phyloP scores from a whole-genome alignment of 768 basidiomycete genomes.

The Pisolithus marmoratus region DNA sequence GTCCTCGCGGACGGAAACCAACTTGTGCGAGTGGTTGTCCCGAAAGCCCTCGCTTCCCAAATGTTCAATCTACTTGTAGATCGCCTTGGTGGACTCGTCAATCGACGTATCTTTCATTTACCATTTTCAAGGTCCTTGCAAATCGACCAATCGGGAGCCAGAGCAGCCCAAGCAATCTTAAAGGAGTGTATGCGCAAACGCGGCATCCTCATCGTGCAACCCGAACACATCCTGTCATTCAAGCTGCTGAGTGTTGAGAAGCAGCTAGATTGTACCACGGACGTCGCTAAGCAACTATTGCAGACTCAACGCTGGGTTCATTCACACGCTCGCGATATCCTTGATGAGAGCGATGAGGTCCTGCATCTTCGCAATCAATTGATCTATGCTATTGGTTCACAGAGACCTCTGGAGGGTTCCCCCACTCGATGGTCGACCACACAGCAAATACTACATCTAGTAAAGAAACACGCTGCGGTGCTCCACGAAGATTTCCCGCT shows the following conservation, averaged over 20 bases:
- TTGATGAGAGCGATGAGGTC: constrained; percentile 30
- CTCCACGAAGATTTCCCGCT: background rate
- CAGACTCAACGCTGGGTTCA: constrained; percentile 16
- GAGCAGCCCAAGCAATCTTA: constrained; percentile 5
- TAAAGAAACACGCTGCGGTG: constrained; percentile 5
- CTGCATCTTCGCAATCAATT: constrained; percentile 44
- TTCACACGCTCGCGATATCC: constrained; percentile 13
- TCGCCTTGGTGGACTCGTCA: constrained; percentile 26
- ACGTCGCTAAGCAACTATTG: constrained; percentile 14
- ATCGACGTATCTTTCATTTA: constrained; percentile 28
- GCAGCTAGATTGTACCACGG: constrained; percentile 3
- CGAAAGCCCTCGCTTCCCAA: constrained; percentile 26
- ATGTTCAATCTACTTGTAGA: constrained; percentile 30
- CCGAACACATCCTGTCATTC: constrained; percentile 47
- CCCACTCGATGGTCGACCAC: constrained; percentile 39
- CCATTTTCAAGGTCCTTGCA: constrained; percentile 27
- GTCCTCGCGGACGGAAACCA: constrained; percentile 22
- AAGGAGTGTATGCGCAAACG: constrained; percentile 28
- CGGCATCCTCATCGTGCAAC: constrained; percentile 42
- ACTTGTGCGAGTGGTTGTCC: constrained; percentile 28
- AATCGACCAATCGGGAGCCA: constrained; percentile 15
- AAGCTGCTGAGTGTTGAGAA: constrained; percentile 36
- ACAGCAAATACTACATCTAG: constrained; percentile 34
- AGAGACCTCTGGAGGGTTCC: constrained; percentile 32
- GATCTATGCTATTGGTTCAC: constrained; percentile 40